Conservation (phyloP, 345 rosid genomes). For the Ceriops decandra region DNA sequence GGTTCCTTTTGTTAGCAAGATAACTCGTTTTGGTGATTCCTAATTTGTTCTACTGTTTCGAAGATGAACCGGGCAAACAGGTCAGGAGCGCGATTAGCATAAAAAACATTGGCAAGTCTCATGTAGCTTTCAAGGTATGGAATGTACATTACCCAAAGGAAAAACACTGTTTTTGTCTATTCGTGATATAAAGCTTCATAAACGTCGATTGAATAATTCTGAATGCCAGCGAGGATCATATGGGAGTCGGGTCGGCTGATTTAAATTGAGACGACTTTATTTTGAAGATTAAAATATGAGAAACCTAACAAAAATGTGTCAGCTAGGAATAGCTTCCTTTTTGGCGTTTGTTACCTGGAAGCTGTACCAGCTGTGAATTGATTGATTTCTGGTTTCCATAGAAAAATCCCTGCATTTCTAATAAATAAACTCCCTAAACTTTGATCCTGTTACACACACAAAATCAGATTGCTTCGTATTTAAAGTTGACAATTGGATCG, state of each 20-base stretch:
- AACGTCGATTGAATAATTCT: constrained; percentile 4
- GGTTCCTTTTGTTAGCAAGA: neutral
- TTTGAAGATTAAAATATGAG: neutral
- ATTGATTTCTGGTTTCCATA: no score
- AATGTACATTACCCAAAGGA: neutral
- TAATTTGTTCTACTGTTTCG: constrained; percentile 13
- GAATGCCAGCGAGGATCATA: constrained; percentile 10
- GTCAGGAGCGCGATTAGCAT: constrained; percentile 35
- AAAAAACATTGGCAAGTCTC: constrained; percentile 30
- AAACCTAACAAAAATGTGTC: neutral
- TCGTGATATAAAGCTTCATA: neutral
- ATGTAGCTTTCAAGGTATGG: constrained; percentile 33
- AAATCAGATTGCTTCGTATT: no score
- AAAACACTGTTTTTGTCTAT: neutral
- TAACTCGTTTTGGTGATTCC: neutral
- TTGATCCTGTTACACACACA: no score
- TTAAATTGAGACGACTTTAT: neutral
- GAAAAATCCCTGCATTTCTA: no score
- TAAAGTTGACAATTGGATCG: no score
- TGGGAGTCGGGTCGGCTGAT: neutral
- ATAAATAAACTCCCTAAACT: no score
- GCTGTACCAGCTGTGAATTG: neutral
- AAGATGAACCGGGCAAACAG: constrained; percentile 38
- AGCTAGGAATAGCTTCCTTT: neutral
- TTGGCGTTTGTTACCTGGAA: neutral